These are phyloP conservation scores for Ogataea allantospora DNA, from an alignment of 805 yeast genomes.

Conservation along the genomic window DNA sequence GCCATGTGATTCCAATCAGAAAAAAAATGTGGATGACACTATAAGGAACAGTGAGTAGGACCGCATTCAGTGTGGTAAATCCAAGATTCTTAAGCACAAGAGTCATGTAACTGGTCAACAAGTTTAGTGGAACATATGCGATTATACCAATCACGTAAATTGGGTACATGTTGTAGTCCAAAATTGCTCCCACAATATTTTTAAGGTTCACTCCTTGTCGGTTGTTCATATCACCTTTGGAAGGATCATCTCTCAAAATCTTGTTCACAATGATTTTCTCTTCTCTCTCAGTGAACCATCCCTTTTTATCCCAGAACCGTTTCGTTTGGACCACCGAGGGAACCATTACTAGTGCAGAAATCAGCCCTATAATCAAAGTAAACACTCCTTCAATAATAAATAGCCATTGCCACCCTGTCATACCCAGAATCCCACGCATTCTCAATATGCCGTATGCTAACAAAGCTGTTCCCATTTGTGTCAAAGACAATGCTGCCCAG, in stretches of 20 bases:
- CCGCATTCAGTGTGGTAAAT: conserved; percentile 34
- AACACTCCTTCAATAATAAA: conserved; percentile 33
- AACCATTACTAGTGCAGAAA: conserved; percentile 14
- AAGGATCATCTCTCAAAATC: conserved; percentile 57
- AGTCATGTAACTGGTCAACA: conserved; percentile 42
- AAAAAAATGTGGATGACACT: conserved; percentile 10
- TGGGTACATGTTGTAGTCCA: conserved; percentile 53
- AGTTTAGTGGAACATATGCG: conserved; percentile 35
- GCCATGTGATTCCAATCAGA: conserved; percentile 20
- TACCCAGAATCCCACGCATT: conserved; percentile 25
- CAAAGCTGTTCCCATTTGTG: conserved; percentile 23
- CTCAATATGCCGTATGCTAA: conserved; percentile 19
- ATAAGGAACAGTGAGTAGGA: conserved; percentile 28
- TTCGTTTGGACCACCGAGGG: conserved; percentile 41
- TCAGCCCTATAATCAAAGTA: conserved; percentile 35
- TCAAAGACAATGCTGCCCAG: conserved; percentile 35
- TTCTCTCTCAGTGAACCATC: conserved; percentile 46
- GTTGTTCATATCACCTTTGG: conserved; percentile 60
- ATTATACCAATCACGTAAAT: conserved; percentile 43
- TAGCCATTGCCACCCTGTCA: conserved; percentile 33
- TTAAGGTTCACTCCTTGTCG: conserved; percentile 44
- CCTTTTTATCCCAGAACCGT: conserved; percentile 9
- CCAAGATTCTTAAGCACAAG: conserved; percentile 47
- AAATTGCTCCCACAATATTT: conserved; percentile 37
- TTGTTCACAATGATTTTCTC: conserved; percentile 53